These are phyloP conservation scores for Scytalidium sp. DNA, from an alignment of 2,329 filamentous ascomycete species.

Conservation along the genomic window DNA sequence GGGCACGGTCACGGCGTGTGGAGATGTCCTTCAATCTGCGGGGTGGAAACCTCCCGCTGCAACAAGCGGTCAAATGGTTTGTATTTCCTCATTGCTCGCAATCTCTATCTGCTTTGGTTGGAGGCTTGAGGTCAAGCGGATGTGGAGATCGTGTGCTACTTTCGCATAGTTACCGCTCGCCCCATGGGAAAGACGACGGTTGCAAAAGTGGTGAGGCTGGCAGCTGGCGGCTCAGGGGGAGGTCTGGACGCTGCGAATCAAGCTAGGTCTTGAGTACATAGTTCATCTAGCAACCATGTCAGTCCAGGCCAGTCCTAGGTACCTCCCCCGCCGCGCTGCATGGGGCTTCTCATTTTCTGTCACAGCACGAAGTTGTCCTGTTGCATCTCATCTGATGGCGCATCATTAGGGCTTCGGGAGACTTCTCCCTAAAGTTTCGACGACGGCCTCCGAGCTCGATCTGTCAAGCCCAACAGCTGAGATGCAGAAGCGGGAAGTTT, in stretches of 20 bases:
- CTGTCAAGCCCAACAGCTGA: too few relatives aligned
- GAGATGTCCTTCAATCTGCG: not conserved
- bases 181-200: not conserved
- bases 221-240: not conserved
- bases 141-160: too few relatives aligned
- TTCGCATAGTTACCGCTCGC: too few relatives aligned
- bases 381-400: not conserved
- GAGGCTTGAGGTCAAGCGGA: too few relatives aligned
- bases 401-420: not conserved
- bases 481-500: too few relatives aligned
- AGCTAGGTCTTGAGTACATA: not conserved
- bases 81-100: too few relatives aligned
- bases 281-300: not conserved
- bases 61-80: too few relatives aligned
- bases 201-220: not conserved
- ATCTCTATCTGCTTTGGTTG: too few relatives aligned
- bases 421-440: not conserved
- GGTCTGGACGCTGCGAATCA: not conserved
- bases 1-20: not conserved
- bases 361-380: not conserved
- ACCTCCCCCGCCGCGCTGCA: not conserved
- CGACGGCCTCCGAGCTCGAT: not conserved
- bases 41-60: too few relatives aligned
- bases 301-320: not conserved
- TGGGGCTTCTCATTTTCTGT: not conserved